phyloP scores from a whole-genome alignment of 495 filamentous ascomycete species.

The Chaetomium cochliodes region DNA sequence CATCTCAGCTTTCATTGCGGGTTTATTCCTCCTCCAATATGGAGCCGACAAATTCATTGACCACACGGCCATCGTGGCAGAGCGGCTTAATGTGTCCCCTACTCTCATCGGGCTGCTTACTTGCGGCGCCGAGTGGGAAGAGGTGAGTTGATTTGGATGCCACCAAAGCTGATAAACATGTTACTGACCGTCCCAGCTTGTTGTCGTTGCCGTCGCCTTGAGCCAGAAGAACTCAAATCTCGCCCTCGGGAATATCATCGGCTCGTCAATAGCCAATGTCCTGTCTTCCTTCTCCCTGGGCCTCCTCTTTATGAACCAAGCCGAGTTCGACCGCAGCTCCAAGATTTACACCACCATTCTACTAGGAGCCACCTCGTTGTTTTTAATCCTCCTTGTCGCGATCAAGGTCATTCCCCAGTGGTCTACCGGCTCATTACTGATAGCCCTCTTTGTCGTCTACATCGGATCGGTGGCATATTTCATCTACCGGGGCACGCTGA shows the following conservation, averaged over 20 bases:
- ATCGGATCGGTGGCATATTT: constrained; percentile 46
- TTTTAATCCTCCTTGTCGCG: constrained; percentile 38
- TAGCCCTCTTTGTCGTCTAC: constrained; percentile 49
- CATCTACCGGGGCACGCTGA: constrained; percentile 47
- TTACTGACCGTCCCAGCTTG: constrained; percentile 44
- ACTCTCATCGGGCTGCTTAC: constrained; percentile 54
- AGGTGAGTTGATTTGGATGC: constrained; percentile 35
- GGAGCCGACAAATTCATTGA: constrained; percentile 53
- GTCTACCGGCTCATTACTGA: constrained; percentile 41
- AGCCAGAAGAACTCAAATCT: constrained; percentile 47
- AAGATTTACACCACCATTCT: constrained; percentile 43
- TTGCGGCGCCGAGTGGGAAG: constrained; percentile 58
- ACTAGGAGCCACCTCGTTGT: constrained; percentile 17
- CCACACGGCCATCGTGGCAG: constrained; percentile 52
- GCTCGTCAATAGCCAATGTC: constrained; percentile 57
- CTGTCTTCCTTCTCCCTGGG: constrained; percentile 57
- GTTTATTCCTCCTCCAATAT: constrained; percentile 47
- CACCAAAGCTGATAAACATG: not conserved
- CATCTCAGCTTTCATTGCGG: constrained; percentile 33
- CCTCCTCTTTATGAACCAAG: constrained; percentile 41
- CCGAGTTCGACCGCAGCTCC: constrained; percentile 47
- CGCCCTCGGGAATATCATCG: constrained; percentile 57
- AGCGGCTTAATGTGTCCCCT: constrained; percentile 47
- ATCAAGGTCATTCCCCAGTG: constrained; percentile 32
- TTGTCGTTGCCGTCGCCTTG: constrained; percentile 52